Base-by-base conservation (phyloP, 306 rosid species). In the Mucuna pruriens region DNA sequence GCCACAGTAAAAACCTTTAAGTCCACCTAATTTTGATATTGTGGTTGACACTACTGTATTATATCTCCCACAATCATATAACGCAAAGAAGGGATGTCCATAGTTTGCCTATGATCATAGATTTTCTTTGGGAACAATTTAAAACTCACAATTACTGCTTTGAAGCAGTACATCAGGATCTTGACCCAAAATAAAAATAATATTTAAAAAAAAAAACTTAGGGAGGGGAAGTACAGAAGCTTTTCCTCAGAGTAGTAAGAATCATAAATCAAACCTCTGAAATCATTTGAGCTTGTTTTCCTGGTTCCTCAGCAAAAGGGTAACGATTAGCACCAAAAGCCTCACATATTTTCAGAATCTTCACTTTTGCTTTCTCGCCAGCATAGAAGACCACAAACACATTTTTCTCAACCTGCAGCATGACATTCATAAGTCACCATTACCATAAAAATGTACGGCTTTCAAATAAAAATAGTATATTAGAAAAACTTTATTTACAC, bases 311-410 rank as follows among this genome's bases (percentile, higher is more conserved):
- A 9, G 87, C 57, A 80, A 92, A 94, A 51, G 98, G 90, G 83
- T 94, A 94, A 38, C 98, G 98, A 87, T 92, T 92, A 34, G 98
- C 98, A 60, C 94, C 93, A 88, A 94, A 94, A 34, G 98, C 98
- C 10, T 94, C 97, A 72, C 98, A 94, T 82, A 94, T 92, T 87
- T 94, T 94, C 77, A 94, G 94, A 87, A 94, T 87, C 84, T 94
- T 94, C 82, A 82, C 83, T 88, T 87, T 92, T 73, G 90, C 92
- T 89, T 89, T 92, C 88, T 92, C 98, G 65, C 94, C 97, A 19
- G 98, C 92, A 71, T 89, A 91, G 87, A 94, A 92, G 80, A 90
- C 91, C 40, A 91, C 88, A 89, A 94, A 94, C 71, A 94, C 98
- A 85, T 94, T 94, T 88, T 94, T 94, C 85, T 94, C 98, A 72